Evolutionary conservation across 2,329 filamentous ascomycete genomes (phyloP).

Genomic region (Epichloe brachyelytri): DNA sequence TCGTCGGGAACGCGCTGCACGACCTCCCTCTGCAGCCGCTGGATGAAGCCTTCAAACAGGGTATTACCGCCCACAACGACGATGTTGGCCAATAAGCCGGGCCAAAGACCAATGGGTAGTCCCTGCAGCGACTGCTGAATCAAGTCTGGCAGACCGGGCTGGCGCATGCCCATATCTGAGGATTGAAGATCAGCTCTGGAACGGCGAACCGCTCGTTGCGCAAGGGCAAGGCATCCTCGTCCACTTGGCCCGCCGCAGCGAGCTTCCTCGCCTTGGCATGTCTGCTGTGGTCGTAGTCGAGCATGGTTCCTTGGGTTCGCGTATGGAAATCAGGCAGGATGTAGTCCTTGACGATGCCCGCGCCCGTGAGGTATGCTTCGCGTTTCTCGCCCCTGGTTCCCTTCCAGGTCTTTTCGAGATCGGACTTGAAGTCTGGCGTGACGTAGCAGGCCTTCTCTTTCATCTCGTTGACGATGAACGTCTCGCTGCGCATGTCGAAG

Average conservation of each 20-base stretch:
- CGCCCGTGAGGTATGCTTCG: slow-evolving; percentile 34
- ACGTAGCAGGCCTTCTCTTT: slow-evolving; percentile 86
- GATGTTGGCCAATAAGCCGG: slow-evolving; percentile 73
- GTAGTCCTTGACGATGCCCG: slow-evolving; percentile 72
- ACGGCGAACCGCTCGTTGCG: slow-evolving; percentile 87
- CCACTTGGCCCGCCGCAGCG: slow-evolving; percentile 26
- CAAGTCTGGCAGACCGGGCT: slow-evolving; percentile 72
- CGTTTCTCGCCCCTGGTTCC: slow-evolving; percentile 50
- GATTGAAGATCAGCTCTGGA: slow-evolving; percentile 81
- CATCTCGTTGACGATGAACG: slow-evolving; percentile 87
- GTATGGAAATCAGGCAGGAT: slow-evolving; percentile 70
- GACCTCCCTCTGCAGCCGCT: slow-evolving; percentile 65
- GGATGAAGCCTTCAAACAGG: slow-evolving; percentile 66
- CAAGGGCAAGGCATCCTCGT: slow-evolving; percentile 73
- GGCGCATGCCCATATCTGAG: slow-evolving; percentile 69
- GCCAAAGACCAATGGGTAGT: slow-evolving; percentile 73
- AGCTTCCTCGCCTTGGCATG: slow-evolving; percentile 39
- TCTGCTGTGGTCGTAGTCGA: slow-evolving; percentile 61
- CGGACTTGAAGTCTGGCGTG: slow-evolving; percentile 58
- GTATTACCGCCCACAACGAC: slow-evolving; percentile 81
- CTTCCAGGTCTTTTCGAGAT: slow-evolving; percentile 79
- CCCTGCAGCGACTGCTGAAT: slow-evolving; percentile 64
- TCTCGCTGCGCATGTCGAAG: slow-evolving; percentile 91
- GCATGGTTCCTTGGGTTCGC: slow-evolving; percentile 50
- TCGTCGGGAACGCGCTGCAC: slow-evolving; percentile 60